These are phyloP conservation scores for Fusarium torreyae DNA, from an alignment of 2,329 filamentous ascomycete genomes.

Conservation along the genomic window DNA sequence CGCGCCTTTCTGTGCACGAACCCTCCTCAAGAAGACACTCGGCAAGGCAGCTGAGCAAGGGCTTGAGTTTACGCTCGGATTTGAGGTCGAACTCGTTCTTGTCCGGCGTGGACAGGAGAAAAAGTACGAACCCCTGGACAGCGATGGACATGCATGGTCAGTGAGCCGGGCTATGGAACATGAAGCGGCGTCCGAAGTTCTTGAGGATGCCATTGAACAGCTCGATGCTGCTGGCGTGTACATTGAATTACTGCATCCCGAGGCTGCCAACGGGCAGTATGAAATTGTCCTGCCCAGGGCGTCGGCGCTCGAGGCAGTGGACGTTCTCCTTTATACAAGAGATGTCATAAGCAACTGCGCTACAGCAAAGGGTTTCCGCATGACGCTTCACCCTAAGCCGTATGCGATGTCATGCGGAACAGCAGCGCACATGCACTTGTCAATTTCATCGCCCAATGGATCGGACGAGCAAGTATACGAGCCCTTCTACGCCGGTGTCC, in stretches of 20 bases:
- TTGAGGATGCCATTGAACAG: conserved; percentile 75
- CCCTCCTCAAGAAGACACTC: conserved; percentile 70
- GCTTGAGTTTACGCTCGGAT: conserved; percentile 77
- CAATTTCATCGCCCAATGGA: conserved; percentile 66
- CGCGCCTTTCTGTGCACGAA: conserved; percentile 74
- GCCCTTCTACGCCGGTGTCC: conserved; percentile 79
- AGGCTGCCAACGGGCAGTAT: conserved; percentile 81
- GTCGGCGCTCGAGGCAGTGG: conserved; percentile 76
- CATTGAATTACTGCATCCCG: conserved; percentile 81
- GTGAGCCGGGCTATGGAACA: conserved; percentile 75
- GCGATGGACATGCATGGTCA: conserved; percentile 79
- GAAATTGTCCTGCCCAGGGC: conserved; percentile 79
- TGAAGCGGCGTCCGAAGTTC: conserved; percentile 67
- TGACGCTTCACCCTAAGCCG: conserved; percentile 83
- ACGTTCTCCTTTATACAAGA: conserved; percentile 78
- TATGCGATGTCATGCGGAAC: conserved; percentile 71
- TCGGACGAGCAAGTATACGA: conserved; percentile 65
- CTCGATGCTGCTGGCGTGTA: conserved; percentile 75
- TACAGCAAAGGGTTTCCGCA: conserved; percentile 72
- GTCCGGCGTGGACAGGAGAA: conserved; percentile 63
- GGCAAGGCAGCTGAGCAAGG: conserved; percentile 65
- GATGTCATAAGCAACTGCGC: conserved; percentile 78
- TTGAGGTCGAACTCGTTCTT: conserved; percentile 86
- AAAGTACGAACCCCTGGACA: conserved; percentile 63
- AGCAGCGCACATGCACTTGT: conserved; percentile 79